Evolutionary conservation across 2,329 filamentous ascomycete species (phyloP).

Genomic region (Pseudocercospora macadamiae): DNA sequence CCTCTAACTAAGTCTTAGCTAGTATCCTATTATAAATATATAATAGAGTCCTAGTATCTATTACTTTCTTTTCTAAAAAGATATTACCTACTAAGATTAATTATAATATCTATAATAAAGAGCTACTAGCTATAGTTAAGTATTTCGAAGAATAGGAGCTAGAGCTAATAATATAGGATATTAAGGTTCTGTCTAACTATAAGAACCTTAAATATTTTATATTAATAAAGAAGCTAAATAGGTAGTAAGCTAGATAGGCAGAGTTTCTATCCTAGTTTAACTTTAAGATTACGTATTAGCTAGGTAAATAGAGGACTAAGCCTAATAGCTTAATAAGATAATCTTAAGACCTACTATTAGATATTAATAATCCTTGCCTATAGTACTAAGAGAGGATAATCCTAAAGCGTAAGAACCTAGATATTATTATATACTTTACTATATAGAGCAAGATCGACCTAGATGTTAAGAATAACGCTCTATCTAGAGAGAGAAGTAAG

Average conservation of each 20-base stretch:
- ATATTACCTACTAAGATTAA: neutral
- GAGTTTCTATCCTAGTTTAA: conserved; percentile 6
- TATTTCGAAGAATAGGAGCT: conserved; percentile 3
- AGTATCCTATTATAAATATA: neutral
- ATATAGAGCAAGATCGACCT: neutral
- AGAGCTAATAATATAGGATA: neutral
- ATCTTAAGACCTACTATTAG: neutral
- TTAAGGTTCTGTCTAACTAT: neutral
- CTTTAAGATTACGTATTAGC: conserved; percentile 9
- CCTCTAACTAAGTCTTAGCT: neutral
- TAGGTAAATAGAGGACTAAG: neutral
- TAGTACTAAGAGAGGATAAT: neutral
- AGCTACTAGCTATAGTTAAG: conserved; percentile 5
- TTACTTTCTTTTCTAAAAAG: conserved; percentile 1
- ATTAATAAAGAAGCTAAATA: neutral
- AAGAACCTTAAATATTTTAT: conserved; percentile 3
- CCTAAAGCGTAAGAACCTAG: neutral
- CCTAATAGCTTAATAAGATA: neutral
- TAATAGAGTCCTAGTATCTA: neutral
- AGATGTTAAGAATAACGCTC: neutral
- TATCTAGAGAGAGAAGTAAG: neutral
- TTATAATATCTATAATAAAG: conserved; percentile 6
- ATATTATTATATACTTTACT: neutral
- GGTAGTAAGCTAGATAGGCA: neutral
- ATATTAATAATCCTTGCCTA: neutral